Percentiles rank a stretch among this genome's conserved stretches.
Evolutionary conservation across 768 basidiomycete genomes (phyloP).

Genomic region (Termitomyces sp.): DNA sequence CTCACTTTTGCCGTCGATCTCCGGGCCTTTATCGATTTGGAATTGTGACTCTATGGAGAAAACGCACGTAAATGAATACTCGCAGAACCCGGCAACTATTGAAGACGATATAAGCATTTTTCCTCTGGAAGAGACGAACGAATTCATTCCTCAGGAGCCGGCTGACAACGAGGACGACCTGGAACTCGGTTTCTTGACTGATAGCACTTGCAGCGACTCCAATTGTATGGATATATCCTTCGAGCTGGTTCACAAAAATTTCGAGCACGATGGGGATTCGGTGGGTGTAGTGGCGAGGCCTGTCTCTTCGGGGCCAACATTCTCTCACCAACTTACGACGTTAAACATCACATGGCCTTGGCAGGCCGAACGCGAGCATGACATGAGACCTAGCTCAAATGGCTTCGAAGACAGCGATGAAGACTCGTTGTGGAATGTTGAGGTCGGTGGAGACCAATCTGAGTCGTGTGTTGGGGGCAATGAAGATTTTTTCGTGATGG

Average conservation of each 20-base stretch:
- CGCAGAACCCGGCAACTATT: neutral
- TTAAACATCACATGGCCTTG: constrained; percentile 20
- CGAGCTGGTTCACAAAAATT: constrained; percentile 7
- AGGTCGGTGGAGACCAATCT: neutral
- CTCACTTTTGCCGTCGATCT: constrained; percentile 8
- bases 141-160: neutral
- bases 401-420: constrained; percentile 16
- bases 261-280: constrained; percentile 17
- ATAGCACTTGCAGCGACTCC: constrained; percentile 9
- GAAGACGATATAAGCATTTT: neutral
- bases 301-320: constrained; percentile 3
- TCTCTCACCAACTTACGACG: constrained; percentile 16
- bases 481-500: constrained; percentile 7
- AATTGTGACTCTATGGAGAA: neutral
- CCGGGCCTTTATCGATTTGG: constrained; percentile 3
- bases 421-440: constrained; percentile 11
- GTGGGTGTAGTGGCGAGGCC: constrained; percentile 13
- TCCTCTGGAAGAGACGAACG: neutral
- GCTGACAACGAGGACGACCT: constrained; percentile 12
- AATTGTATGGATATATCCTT: constrained; percentile 7
- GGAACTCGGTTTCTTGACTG: constrained; percentile 17
- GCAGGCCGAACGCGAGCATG: constrained; percentile 9
- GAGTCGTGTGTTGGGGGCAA: constrained; percentile 9
- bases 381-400: constrained; percentile 12
- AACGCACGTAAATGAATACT: neutral